A percentile compares a stretch with the other conserved stretches of the same genome.
These are phyloP conservation scores for Termitomyces sp. DNA, from an alignment of 768 basidiomycete species.

Conservation along the genomic window DNA sequence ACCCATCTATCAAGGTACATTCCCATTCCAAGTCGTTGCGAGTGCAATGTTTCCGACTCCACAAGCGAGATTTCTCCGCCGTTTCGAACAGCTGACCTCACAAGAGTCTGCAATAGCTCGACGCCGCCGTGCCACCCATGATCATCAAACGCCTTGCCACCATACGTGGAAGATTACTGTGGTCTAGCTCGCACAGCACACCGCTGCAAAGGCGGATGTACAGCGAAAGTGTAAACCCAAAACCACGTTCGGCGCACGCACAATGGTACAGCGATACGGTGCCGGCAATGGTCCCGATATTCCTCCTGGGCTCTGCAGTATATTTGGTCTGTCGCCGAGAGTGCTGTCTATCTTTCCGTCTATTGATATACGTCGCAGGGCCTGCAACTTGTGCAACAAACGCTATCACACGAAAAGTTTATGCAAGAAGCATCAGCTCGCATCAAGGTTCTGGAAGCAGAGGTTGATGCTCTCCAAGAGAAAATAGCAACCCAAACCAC, in stretches of 20 bases:
- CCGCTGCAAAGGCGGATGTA: constrained; percentile 13
- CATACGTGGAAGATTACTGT: constrained; percentile 2
- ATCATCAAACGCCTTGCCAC: constrained; percentile 14
- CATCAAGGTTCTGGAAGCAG: constrained; percentile 51
- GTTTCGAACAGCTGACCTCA: constrained; percentile 13
- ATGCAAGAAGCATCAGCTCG: constrained; percentile 53
- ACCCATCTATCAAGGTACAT: neutral
- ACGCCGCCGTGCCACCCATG: constrained; percentile 5
- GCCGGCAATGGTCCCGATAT: constrained; percentile 76
- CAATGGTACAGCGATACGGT: constrained; percentile 64
- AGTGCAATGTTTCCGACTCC: neutral
- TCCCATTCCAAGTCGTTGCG: neutral
- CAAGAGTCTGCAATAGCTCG: constrained; percentile 5
- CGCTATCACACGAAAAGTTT: constrained; percentile 66
- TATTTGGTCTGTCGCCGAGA: constrained; percentile 49
- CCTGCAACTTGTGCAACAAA: constrained; percentile 56
- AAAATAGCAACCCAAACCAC: constrained; percentile 14
- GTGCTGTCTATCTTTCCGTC: neutral
- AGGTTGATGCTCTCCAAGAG: constrained; percentile 42
- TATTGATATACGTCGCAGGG: constrained; percentile 33
- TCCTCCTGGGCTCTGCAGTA: constrained; percentile 71
- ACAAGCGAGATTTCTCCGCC: constrained; percentile 9
- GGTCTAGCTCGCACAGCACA: constrained; percentile 1
- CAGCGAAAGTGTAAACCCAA: constrained; percentile 11
- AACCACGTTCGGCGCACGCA: constrained; percentile 44